Percentiles rank a stretch among this genome's conserved stretches.
phyloP scores from a whole-genome alignment of 345 rosid species.

The Rhodamnia argentea region DNA sequence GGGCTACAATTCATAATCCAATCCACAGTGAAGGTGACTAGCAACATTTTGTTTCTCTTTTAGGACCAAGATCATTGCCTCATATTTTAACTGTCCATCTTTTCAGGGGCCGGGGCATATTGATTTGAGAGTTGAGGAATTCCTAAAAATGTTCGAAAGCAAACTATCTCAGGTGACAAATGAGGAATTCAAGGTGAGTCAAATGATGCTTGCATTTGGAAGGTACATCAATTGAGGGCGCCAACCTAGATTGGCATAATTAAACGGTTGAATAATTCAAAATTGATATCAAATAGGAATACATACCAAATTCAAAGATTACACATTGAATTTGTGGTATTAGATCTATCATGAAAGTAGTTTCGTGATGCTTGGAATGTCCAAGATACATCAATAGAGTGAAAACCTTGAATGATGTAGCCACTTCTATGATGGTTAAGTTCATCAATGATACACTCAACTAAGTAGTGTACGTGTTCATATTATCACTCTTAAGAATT shows the following conservation, averaged over 20 bases:
- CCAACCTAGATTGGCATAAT: background rate
- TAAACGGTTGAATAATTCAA: background rate
- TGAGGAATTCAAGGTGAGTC: constrained; percentile 74
- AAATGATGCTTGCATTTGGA: background rate
- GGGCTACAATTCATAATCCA: constrained; percentile 84
- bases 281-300: background rate
- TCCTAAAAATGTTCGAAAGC: constrained; percentile 58
- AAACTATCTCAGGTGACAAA: constrained; percentile 59
- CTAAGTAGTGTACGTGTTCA: background rate
- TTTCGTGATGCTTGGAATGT: background rate
- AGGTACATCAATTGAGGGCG: background rate
- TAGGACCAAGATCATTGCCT: background rate
- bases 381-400: background rate
- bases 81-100: background rate
- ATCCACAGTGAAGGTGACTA: constrained; percentile 63
- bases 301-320: background rate
- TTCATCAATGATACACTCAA: background rate
- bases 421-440: background rate
- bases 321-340: background rate
- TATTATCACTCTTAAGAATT: background rate
- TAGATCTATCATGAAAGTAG: background rate
- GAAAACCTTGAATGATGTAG: background rate
- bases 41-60: background rate
- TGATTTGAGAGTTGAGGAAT: constrained; percentile 71
- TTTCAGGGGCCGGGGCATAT: constrained; percentile 65